These are phyloP conservation scores for Neofusicoccum ribis DNA, from an alignment of 2,329 filamentous ascomycete genomes.

Conservation along the genomic window DNA sequence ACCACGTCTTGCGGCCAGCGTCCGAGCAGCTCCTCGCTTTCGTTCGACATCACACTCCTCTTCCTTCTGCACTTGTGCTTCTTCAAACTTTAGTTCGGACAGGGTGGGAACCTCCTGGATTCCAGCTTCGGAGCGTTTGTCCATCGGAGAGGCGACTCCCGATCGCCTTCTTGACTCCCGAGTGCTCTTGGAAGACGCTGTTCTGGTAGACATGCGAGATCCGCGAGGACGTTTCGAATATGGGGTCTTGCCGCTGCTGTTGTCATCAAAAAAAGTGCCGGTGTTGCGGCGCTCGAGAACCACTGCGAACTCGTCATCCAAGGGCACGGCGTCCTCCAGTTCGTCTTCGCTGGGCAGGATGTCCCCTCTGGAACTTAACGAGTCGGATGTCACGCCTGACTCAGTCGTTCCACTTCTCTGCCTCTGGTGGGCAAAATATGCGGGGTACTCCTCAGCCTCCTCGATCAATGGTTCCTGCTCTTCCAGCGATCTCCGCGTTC, in stretches of 20 bases:
- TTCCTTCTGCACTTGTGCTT: conserved; percentile 53
- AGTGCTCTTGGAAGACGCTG: conserved; percentile 48
- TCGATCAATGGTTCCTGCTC: conserved; percentile 73
- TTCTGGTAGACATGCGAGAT: conserved; percentile 49
- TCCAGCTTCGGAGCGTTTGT: conserved; percentile 11
- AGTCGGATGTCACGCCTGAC: conserved; percentile 81
- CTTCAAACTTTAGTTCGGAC: conserved; percentile 58
- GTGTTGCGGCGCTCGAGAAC: conserved; percentile 71
- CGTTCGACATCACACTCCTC: conserved; percentile 58
- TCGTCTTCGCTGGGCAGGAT: conserved; percentile 90
- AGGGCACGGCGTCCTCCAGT: conserved; percentile 80
- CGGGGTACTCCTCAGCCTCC: conserved; percentile 53
- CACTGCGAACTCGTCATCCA: conserved; percentile 91
- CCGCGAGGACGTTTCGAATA: conserved; percentile 45
- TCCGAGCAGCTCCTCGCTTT: conserved; percentile 56
- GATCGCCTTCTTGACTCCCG: conserved; percentile 27
- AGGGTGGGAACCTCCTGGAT: conserved; percentile 45
- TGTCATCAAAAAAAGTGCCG: conserved; percentile 61
- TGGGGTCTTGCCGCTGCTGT: conserved; percentile 63
- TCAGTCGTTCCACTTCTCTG: conserved; percentile 76
- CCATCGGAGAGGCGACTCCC: background rate
- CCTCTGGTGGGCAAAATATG: conserved; percentile 44
- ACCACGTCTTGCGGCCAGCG: conserved; percentile 57
- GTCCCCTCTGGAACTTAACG: conserved; percentile 83
- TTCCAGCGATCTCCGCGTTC: conserved; percentile 54